A percentile compares a stretch with the other conserved stretches of the same genome.
Conservation (phyloP, 179 eudicot genomes). For the Gypsophila paniculata region DNA sequence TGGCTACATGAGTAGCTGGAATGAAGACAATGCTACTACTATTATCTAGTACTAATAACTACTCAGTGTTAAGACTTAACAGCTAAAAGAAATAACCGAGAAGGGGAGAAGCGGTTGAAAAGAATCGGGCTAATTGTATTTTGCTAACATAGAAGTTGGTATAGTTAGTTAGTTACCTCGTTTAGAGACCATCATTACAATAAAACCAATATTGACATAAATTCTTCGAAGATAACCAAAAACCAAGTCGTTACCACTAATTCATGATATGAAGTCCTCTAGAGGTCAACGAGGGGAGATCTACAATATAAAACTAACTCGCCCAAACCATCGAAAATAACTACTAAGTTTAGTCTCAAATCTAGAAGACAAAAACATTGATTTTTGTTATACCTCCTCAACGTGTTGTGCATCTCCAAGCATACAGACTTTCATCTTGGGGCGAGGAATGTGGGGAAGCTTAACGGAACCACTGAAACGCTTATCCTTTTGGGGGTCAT, state of each 20-base stretch:
- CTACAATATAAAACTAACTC: not conserved
- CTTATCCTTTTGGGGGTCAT: conserved; percentile 95
- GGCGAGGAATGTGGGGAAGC: conserved; percentile 89
- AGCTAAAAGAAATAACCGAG: too few relatives aligned
- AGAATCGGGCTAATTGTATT: too few relatives aligned
- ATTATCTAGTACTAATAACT: too few relatives aligned
- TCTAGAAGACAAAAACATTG: not conserved
- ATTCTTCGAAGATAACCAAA: too few relatives aligned
- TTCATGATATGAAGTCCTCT: not conserved
- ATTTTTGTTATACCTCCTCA: conserved; percentile 53
- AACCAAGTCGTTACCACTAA: too few relatives aligned
- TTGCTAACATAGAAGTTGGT: too few relatives aligned
- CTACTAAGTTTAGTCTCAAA: not conserved
- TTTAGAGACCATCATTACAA: too few relatives aligned
- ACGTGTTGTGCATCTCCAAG: conserved; percentile 98
- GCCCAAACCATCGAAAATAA: not conserved
- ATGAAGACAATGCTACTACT: too few relatives aligned
- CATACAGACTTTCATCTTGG: conserved; percentile 96
- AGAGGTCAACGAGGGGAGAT: not conserved
- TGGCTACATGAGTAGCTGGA: too few relatives aligned
- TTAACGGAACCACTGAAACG: conserved; percentile 97
- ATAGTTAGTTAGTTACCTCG: not conserved
- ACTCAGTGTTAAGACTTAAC: too few relatives aligned
- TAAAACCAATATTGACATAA: too few relatives aligned
- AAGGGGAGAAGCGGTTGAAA: too few relatives aligned